A percentile compares a stretch with the other conserved stretches of the same genome.
These are phyloP conservation scores for Blepharisma stoltei DNA, from an alignment of 73 alveolate genomes.

Conservation along the genomic window DNA sequence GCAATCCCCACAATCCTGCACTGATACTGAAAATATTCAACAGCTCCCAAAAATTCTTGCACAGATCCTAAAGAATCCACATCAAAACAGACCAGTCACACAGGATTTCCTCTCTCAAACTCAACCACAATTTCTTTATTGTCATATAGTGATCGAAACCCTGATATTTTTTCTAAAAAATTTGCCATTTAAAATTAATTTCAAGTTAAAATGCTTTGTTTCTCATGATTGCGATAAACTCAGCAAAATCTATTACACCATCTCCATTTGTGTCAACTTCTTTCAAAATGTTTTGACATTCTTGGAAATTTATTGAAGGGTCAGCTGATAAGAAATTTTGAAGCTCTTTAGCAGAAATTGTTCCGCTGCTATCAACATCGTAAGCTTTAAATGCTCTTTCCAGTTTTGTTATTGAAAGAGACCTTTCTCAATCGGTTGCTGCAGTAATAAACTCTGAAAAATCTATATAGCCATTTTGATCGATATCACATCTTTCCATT, in stretches of 20 bases:
- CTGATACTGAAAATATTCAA: no score
- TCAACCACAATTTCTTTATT: no score
- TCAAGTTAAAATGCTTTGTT: no score
- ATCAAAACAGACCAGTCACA: no score
- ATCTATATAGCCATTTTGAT: constrained; percentile 53
- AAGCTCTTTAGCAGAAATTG: constrained; percentile 40
- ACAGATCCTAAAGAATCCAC: no score
- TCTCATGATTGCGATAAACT: constrained; percentile 34
- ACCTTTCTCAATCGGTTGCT: constrained; percentile 38
- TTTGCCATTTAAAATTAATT: no score
- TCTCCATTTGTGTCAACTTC: constrained; percentile 56
- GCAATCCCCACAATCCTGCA: no score
- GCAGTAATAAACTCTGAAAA: constrained; percentile 52
- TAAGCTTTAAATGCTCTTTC: constrained; percentile 42
- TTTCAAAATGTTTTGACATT: constrained; percentile 43
- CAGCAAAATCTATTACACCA: constrained; percentile 46
- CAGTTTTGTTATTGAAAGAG: constrained; percentile 29
- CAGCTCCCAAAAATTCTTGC: no score
- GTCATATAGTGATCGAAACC: no score
- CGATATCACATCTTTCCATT: constrained; percentile 37
- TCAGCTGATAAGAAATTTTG: neutral
- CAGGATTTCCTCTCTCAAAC: no score
- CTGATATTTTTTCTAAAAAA: no score
- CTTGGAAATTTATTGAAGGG: constrained; percentile 27
- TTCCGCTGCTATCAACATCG: constrained; percentile 46